phyloP scores from a whole-genome alignment of 306 rosid genomes.

The Cyclanthera cordifolia region DNA sequence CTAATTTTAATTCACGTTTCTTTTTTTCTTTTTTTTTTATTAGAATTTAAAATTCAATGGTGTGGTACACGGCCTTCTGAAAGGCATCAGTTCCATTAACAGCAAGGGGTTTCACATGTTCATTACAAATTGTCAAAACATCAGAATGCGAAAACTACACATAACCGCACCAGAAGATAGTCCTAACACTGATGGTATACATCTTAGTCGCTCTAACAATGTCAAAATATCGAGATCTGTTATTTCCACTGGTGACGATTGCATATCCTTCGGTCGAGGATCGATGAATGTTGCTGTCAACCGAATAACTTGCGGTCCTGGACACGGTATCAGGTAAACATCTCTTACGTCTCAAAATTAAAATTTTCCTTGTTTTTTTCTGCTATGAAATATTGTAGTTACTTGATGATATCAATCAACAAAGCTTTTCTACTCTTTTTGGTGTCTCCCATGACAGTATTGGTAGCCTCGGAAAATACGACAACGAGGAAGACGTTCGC shows the following conservation, averaged over 20 bases:
- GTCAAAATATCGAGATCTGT: slow-evolving; percentile 25
- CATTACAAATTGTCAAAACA: slow-evolving; percentile 23
- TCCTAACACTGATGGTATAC: slow-evolving; percentile 51
- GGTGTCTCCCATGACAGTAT: neutral
- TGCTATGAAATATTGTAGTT: neutral
- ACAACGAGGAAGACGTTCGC: slow-evolving; percentile 18
- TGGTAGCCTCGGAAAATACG: slow-evolving; percentile 24
- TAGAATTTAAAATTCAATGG: slow-evolving; percentile 25
- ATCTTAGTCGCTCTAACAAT: slow-evolving; percentile 30
- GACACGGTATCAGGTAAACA: slow-evolving; percentile 22
- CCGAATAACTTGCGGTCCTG: slow-evolving; percentile 18
- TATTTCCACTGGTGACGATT: slow-evolving; percentile 40
- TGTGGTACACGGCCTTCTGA: slow-evolving; percentile 21
- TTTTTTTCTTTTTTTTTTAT: neutral
- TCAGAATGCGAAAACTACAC: slow-evolving; percentile 20
- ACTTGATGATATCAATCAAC: neutral
- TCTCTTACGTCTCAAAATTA: neutral
- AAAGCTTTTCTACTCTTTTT: neutral
- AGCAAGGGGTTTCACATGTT: slow-evolving; percentile 38
- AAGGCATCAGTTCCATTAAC: slow-evolving; percentile 26
- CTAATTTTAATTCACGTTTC: too few species aligned
- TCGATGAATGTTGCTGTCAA: slow-evolving; percentile 1
- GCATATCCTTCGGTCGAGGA: slow-evolving; percentile 23
- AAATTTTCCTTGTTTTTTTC: neutral
- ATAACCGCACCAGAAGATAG: slow-evolving; percentile 28